Conservation (phyloP, 495 filamentous ascomycete species). For the Talaromyces trachyspermus region DNA sequence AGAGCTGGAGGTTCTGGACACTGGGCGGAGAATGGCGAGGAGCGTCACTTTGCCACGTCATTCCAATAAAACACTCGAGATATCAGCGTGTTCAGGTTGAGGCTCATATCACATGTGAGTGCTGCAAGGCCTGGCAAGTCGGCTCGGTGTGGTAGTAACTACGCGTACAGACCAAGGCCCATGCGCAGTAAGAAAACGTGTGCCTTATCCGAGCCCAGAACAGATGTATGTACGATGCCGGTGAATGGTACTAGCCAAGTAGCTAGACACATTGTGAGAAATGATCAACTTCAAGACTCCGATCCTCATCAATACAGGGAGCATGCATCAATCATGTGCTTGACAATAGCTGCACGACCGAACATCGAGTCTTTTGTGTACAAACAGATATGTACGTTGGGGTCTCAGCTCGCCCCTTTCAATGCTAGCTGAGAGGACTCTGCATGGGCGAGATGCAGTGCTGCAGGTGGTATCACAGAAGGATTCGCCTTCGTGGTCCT, state of each 20-base stretch:
- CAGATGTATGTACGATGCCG: not conserved
- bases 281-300: conserved; percentile 1
- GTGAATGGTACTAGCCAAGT: not conserved
- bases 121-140: not conserved
- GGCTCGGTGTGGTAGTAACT: not conserved
- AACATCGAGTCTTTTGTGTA: not conserved
- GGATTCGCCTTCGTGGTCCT: too few relatives aligned
- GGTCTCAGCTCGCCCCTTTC: not conserved
- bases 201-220: not conserved
- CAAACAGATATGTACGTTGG: not conserved
- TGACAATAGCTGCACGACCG: not conserved
- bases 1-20: too few relatives aligned
- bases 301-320: not conserved
- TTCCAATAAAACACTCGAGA: not conserved
- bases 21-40: too few relatives aligned
- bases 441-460: not conserved
- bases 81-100: not conserved
- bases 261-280: not conserved
- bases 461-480: not conserved
- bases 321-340: conserved; percentile 1
- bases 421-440: not conserved
- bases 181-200: not conserved
- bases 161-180: not conserved
- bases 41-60: conserved; percentile 4
- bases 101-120: not conserved